Evolutionary conservation across 495 filamentous ascomycete species (phyloP).

Genomic region (Penicillium daleae): DNA sequence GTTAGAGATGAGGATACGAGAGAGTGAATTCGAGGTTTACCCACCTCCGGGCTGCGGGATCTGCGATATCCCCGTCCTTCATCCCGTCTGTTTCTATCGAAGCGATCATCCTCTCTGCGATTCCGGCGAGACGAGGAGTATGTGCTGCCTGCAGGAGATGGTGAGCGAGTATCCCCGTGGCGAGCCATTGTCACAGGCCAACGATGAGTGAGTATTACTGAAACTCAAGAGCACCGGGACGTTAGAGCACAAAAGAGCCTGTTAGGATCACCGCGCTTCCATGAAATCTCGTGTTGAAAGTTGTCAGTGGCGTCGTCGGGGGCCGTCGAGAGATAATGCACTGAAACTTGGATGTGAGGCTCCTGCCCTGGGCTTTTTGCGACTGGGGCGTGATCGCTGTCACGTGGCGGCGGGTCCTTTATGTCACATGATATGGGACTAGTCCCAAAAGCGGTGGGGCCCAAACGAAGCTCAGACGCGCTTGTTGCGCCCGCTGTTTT

Average conservation of each 20-base stretch:
- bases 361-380: slow-evolving; percentile 17
- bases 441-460: slow-evolving; percentile 32
- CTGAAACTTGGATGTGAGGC: slow-evolving; percentile 1
- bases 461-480: slow-evolving; percentile 39
- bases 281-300: slow-evolving; percentile 9
- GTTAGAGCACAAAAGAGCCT: slow-evolving; percentile 15
- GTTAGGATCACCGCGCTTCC: slow-evolving; percentile 17
- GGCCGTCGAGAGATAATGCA: slow-evolving; percentile 5
- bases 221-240: slow-evolving; percentile 42
- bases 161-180: slow-evolving; percentile 91
- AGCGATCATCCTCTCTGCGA: slow-evolving; percentile 78
- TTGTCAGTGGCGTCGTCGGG: neutral
- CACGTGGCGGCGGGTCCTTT: slow-evolving; percentile 10
- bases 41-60: slow-evolving; percentile 76
- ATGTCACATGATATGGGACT: slow-evolving; percentile 22
- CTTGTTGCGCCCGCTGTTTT: slow-evolving; percentile 16
- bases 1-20: slow-evolving; percentile 32
- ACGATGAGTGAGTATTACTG: slow-evolving; percentile 68
- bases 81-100: slow-evolving; percentile 66
- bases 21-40: slow-evolving; percentile 25
- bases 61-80: slow-evolving; percentile 63
- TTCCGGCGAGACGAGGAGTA: slow-evolving; percentile 71
- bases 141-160: slow-evolving; percentile 92
- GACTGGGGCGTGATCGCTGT: slow-evolving; percentile 15
- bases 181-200: slow-evolving; percentile 80